These are phyloP conservation scores for Sapria himalayana DNA, from an alignment of 345 rosid genomes.

Conservation along the genomic window DNA sequence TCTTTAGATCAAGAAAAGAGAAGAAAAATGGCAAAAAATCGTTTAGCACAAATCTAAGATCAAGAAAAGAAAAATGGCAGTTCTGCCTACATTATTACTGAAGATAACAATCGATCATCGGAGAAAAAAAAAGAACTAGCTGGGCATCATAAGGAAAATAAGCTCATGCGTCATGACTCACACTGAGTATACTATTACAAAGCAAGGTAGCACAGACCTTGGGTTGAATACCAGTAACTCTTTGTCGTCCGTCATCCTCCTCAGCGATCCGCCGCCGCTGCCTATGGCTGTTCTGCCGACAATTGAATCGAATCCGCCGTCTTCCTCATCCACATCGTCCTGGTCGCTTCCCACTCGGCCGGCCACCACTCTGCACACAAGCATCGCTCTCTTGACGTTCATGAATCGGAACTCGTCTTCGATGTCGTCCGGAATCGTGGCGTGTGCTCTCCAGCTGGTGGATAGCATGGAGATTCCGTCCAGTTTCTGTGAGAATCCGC, in stretches of 20 bases:
- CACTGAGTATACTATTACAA: slow-evolving; percentile 57
- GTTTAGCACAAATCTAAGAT: no score
- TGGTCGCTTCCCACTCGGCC: slow-evolving; percentile 64
- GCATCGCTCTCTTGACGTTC: slow-evolving; percentile 84
- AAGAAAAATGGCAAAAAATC: no score
- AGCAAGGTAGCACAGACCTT: slow-evolving; percentile 97
- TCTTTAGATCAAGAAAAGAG: no score
- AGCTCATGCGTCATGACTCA: no score
- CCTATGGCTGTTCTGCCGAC: no score
- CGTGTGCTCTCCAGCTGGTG: slow-evolving; percentile 70
- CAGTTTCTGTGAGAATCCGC: slow-evolving; percentile 73
- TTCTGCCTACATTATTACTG: no score
- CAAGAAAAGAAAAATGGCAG: no score
- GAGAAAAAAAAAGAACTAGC: no score
- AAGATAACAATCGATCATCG: no score
- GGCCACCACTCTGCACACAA: slow-evolving; percentile 71
- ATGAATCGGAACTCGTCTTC: slow-evolving; percentile 80
- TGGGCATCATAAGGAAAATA: no score
- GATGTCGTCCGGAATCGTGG: slow-evolving; percentile 53
- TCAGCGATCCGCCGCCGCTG: slow-evolving; percentile 22
- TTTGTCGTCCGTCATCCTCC: slow-evolving; percentile 51
- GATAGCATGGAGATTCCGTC: slow-evolving; percentile 72
- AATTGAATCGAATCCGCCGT: slow-evolving; percentile 55
- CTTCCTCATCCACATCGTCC: slow-evolving; percentile 30
- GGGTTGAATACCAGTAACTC: slow-evolving; percentile 85